Base-by-base conservation (phyloP, 352 stramenopile genomes). In the Phytophthora constricta region DNA sequence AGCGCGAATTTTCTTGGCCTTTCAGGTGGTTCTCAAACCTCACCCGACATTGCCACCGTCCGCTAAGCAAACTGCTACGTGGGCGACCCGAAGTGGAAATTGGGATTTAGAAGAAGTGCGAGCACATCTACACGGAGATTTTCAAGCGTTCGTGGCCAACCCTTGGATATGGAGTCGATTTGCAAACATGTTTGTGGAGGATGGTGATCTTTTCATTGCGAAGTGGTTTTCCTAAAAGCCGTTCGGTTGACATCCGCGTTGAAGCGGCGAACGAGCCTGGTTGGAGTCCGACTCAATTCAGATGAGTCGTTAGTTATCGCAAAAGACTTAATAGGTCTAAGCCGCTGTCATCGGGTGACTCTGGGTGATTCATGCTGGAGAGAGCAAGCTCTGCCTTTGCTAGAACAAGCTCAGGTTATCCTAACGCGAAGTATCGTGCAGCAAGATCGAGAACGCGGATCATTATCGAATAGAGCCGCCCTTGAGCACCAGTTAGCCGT, bases 81-180 rank as follows among this genome's bases (percentile, higher is more conserved):
- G 62, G 60, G 59, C 64, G 2, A 80, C 64, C 17, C 63, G 57
- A 45, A 63, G 26, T 23, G 80, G 77, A 4, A 85, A 83, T 20
- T 91, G 79, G 80, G 58, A 81, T 31, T 19, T 91, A 1, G 28
- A 56, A 9, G 69, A 88, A 7, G 48, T 89, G 19, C 67, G 68
- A 25, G 31, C 37, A 4, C 54, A 87, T 46, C 62, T 90, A 8
- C 73, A 86, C 22, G 81, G 83, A 10, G 81, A 91, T 47, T 62
- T 91, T 5, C 70, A 74, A 52, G 59, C 61, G 0, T 90, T 90
- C 68, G 76, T 84, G 9, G 39, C 49, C 5, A 75, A 43, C 7
- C 64, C 64, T 17, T 91, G 83, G 83, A 65, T 91, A 31, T 91
- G 83, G 83, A 86, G 83, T n/a, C 72, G 65, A 50, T 78, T 88